Base-by-base conservation (phyloP, 108 stramenopile species). In the Pseudonitzschia multistriata region DNA sequence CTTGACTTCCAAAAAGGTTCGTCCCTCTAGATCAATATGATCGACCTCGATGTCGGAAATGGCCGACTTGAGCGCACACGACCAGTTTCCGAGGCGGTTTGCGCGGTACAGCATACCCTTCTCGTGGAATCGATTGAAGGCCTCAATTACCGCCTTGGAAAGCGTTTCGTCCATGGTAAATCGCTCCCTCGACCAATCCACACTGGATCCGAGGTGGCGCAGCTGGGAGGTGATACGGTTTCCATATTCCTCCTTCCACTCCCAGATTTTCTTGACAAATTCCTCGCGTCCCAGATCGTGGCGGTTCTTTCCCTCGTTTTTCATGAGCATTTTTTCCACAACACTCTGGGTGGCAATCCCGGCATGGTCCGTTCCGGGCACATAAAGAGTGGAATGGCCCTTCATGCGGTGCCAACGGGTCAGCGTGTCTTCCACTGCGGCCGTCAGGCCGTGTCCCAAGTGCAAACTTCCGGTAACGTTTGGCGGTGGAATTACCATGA, bases 281-380 rank as follows among this genome's bases (percentile, higher is more conserved):
- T 90, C 82, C 60, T 97, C 96, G 40, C 99, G 88, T 14, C 99
- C 99, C 45, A 99, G 85, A 70, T 98, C 97, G 72, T 99, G 99
- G 29, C 96, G 92, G n/a, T 75, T 92, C 59, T 94, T 68, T 27
- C 87, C 86, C 63, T 88, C 76, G 62, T 92, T 89, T 79, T 97
- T 98, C 84, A 91, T 90, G 49, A 99, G 88, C 90, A 90, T 92
- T 80, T 97, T 97, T 83, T 99, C 99, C 0, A 99, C 99, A 10
- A 99, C 97, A 29, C 92, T 91, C 80, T 99, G 99, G 37, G 99
- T 99, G 66, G 99, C 99, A 73, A 99, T 99, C 37, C 99, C 99
- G 19, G 99, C 99, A 73, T 99, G 99, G 73, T 99, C 99, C 25
- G 96, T 98, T 70, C 99, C 96, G 37, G 99, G 99, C 49, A 99